Conservation (phyloP, 768 basidiomycete genomes). For the Baorangia bicolor region DNA sequence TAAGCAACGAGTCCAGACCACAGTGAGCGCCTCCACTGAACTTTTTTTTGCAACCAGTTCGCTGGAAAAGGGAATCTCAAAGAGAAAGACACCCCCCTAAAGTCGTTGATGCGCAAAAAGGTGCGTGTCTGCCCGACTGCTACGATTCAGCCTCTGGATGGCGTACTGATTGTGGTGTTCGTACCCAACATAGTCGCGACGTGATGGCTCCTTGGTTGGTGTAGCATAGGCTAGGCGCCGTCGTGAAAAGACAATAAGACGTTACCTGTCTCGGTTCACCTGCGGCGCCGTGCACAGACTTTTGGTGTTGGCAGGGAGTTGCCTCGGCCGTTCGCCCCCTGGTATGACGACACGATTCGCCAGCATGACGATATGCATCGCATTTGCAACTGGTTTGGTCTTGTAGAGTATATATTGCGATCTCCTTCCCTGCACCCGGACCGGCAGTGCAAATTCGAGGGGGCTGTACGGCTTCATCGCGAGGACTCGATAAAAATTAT, state of each 20-base stretch:
- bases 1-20: not conserved
- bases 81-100: too few relatives aligned
- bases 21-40: not conserved
- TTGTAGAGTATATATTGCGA: not conserved
- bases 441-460: conserved; percentile 1
- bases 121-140: conserved; percentile 4
- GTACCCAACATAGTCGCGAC: not conserved
- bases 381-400: not conserved
- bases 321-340: not conserved
- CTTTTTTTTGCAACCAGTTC: not conserved
- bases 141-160: not conserved
- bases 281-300: not conserved
- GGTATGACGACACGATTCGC: not conserved
- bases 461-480: not conserved
- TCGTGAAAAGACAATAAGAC: conserved; percentile 12
- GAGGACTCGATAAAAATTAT: not conserved
- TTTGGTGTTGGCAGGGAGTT: not conserved
- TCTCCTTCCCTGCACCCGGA: not conserved
- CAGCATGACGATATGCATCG: not conserved
- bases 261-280: not conserved
- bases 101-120: too few relatives aligned
- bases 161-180: not conserved
- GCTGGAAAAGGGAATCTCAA: conserved; percentile 14
- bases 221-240: not conserved
- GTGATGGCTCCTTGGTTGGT: not conserved